Base-by-base conservation (phyloP, 2,329 filamentous ascomycete genomes). In the Xylaria sp. region DNA sequence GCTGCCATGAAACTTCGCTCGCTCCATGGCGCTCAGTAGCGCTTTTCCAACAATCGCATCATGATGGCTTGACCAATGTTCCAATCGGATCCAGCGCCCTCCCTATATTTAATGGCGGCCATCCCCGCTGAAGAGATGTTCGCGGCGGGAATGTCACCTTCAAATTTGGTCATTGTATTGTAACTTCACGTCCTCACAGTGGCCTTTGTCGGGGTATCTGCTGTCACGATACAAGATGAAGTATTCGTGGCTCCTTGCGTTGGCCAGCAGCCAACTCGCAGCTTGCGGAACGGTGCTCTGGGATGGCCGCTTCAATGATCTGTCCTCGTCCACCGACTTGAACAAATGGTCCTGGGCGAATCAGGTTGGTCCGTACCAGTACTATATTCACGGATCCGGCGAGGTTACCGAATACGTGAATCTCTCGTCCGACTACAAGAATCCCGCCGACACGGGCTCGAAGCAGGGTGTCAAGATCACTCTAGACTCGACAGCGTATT, bases 341-440 rank as follows among this genome's bases (percentile, higher is more conserved):
- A 81, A 83, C 74, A 83, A 85, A 53, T 89, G 88, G 88, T 88
- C 86, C 1, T 91, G 87, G 86, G 83, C 82, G 9, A 89, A 88
- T 76, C 84, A 89, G 79, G 70, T 72, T 13, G 87, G 87, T 1
- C 86, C 88, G 0, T 93, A 91, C 80, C 90, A 93, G 79, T 93
- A 91, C 83, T 93, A 93, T 81, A 92, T 92, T 77, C 91, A 93
- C 81, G 91, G 91, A 46, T 80, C 81, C 7, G 85, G 83, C 7
- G 59, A 81, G 0, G 83, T 88, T 5, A 83, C 83, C 40, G 80
- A 87, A 72, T 92, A 92, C 79, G 84, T 92, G 72, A 88, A 88
- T 74, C 82, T 92, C 1, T 86, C 85, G 1, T 78, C 88, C 0
- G 78, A 80, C 66, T 89, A 84, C 83, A 91, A 90, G 81, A 92